Percentiles rank a stretch among this genome's conserved stretches.
Evolutionary conservation across 2,329 filamentous ascomycete species (phyloP).

Genomic region (Arachnomyces sp.): DNA sequence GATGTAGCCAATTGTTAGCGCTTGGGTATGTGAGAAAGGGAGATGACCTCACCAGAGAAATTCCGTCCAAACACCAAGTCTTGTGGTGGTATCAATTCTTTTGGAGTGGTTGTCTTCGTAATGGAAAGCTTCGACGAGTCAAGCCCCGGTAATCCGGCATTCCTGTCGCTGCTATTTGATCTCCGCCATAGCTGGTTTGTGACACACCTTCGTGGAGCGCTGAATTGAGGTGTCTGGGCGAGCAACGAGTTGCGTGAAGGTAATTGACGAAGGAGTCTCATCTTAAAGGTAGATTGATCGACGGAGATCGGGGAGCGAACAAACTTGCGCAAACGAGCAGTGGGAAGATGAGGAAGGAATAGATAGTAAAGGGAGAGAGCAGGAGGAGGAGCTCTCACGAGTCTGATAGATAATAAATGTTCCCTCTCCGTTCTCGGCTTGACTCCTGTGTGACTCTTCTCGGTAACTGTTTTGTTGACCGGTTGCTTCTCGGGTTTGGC

Average conservation of each 20-base stretch:
- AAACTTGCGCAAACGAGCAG: not conserved
- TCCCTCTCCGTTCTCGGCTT: no score
- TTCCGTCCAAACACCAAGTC: conserved; percentile 82
- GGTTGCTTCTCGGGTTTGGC: not conserved
- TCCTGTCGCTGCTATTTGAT: conserved; percentile 36
- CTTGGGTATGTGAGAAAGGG: not conserved
- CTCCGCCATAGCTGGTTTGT: conserved; percentile 38
- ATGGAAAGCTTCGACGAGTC: conserved; percentile 70
- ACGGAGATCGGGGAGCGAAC: no score
- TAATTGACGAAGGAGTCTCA: conserved; percentile 30
- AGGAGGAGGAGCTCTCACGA: conserved; percentile 5
- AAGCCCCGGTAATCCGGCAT: conserved; percentile 51
- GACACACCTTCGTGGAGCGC: conserved; percentile 17
- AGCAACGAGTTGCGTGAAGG: conserved; percentile 23
- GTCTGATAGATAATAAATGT: no score
- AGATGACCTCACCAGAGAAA: conserved; percentile 63
- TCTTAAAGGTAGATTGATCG: conserved; percentile 10
- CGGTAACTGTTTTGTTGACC: no score
- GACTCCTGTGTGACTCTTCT: not conserved
- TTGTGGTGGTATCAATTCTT: conserved; percentile 62
- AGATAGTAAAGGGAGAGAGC: conserved; percentile 7
- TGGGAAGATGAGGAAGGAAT: conserved; percentile 3
- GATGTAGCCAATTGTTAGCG: conserved; percentile 6
- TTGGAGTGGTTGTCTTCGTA: conserved; percentile 66
- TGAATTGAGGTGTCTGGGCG: conserved; percentile 16